A percentile compares a stretch with the other conserved stretches of the same genome.
phyloP scores from a whole-genome alignment of 176 grass and related monocot genomes.

The Areca catechu region DNA sequence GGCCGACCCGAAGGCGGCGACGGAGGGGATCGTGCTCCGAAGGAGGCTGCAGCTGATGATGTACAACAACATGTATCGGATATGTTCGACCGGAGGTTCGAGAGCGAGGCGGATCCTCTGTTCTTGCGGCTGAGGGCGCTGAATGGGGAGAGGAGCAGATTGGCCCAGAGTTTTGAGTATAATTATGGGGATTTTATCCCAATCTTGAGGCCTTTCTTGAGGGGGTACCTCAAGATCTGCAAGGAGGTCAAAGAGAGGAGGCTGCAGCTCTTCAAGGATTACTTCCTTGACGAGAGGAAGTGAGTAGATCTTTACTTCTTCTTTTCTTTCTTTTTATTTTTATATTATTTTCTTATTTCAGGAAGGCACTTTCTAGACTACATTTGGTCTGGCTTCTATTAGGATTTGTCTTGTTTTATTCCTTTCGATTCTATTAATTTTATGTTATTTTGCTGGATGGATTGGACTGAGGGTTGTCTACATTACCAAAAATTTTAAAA shows the following conservation, averaged over 20 bases:
- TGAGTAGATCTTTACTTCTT: conserved; percentile 17
- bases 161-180: conserved; percentile 96
- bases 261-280: conserved; percentile 73
- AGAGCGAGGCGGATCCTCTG: conserved; percentile 64
- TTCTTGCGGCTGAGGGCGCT: conserved; percentile 46
- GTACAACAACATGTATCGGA: conserved; percentile 93
- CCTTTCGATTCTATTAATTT: no score
- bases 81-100: conserved; percentile 84
- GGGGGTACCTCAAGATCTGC: conserved; percentile 68
- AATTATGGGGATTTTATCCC: conserved; percentile 98
- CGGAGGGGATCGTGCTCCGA: conserved; percentile 48
- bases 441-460: no score
- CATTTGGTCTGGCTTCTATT: no score
- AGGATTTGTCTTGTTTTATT: no score
- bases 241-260: conserved; percentile 67
- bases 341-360: no score
- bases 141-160: conserved; percentile 70
- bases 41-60: conserved; percentile 76
- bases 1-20: conserved; percentile 35
- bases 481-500: no score
- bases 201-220: conserved; percentile 56
- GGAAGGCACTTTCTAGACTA: no score
- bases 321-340: no score
- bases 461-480: no score
- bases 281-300: conserved; percentile 94